Conservation (phyloP, 1,284 basidiomycete species). For the Pseudozyma thailandica region DNA sequence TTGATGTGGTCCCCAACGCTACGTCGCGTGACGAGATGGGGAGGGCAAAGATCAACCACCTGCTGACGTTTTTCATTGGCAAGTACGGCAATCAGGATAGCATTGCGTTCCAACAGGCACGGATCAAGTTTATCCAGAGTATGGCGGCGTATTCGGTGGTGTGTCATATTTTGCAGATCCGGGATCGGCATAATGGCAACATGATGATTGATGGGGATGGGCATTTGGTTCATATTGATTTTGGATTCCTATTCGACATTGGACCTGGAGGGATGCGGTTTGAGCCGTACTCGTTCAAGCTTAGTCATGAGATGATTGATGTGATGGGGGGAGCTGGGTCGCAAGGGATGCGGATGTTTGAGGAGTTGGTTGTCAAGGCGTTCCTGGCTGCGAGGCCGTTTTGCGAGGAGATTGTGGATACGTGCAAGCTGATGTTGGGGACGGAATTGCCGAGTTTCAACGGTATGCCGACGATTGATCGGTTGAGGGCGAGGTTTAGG, state of each 20-base stretch:
- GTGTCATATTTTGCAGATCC: conserved; percentile 96
- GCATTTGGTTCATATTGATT: conserved; percentile 95
- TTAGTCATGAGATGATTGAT: conserved; percentile 96
- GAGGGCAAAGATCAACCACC: conserved; percentile 94
- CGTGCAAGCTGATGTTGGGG: conserved; percentile 91
- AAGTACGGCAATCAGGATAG: conserved; percentile 92
- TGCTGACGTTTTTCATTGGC: conserved; percentile 92
- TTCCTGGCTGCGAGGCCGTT: conserved; percentile 94
- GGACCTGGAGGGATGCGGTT: conserved; percentile 70
- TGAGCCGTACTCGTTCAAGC: conserved; percentile 83
- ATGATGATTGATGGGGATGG: conserved; percentile 99
- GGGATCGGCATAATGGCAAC: conserved; percentile 97
- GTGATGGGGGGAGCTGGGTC: conserved; percentile 95
- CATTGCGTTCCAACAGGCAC: conserved; percentile 88
- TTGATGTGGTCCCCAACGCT: conserved; percentile 97
- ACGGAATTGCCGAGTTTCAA: conserved; percentile 96
- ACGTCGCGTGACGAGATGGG: conserved; percentile 99
- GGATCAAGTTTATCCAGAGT: conserved; percentile 95
- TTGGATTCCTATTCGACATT: conserved; percentile 98
- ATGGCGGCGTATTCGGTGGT: conserved; percentile 99
- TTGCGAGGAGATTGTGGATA: conserved; percentile 86
- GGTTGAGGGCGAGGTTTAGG: conserved; percentile 87
- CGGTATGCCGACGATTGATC: conserved; percentile 82
- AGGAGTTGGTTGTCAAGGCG: conserved; percentile 91
- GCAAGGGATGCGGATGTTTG: conserved; percentile 92